Evolutionary conservation across 2,329 filamentous ascomycete species (phyloP), one percentile per base, ranked within the genome.

Genomic region (Claviceps citrina): DNA sequence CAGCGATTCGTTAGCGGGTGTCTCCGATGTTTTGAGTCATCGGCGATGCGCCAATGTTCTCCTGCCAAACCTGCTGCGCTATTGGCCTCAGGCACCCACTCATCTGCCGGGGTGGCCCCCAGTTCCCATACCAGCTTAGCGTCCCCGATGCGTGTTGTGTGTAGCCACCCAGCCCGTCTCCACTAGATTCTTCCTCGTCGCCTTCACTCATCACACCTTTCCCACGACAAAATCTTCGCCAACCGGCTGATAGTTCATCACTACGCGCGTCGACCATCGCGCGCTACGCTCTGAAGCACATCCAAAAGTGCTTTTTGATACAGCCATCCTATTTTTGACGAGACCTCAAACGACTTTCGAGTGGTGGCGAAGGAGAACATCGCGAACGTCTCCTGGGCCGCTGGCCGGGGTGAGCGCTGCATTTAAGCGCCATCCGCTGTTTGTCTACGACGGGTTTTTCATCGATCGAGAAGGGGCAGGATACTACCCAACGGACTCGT

Each of bases 251-350:
- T n/a, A 59, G 54, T 45, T 51, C 62, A 70, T 66, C 64, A 62
- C 58, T 60, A 63, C 64, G 64, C 71, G 70, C 66, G 67, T 67
- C 68, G 61, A 60, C 58, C 62, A 64, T 64, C 63, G 61, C 59
- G 59, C 60, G 56, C 55, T 53, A 49, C 56, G 49, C 46, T 47
- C 41, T 44, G 44, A 53, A 51, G 43, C 49, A 52, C 51, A 43
- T 44, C 40, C 41, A 42, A 44, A 46, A 51, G 44, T 45, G 48
- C 44, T 44, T 48, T 50, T 53, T 53, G 54, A 64, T 45, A 54
- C 53, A 48, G 47, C 50, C 49, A 49, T 54, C 45, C 52, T 58
- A 60, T 59, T 51, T 55, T 49, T 46, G 48, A 52, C 54, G 53
- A 56, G 54, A 54, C 49, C 49, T 46, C 49, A 51, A n/a, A n/a